Evolutionary conservation across 139 green algal species (phyloP).

Genomic region (Haematococcus lacustris): DNA sequence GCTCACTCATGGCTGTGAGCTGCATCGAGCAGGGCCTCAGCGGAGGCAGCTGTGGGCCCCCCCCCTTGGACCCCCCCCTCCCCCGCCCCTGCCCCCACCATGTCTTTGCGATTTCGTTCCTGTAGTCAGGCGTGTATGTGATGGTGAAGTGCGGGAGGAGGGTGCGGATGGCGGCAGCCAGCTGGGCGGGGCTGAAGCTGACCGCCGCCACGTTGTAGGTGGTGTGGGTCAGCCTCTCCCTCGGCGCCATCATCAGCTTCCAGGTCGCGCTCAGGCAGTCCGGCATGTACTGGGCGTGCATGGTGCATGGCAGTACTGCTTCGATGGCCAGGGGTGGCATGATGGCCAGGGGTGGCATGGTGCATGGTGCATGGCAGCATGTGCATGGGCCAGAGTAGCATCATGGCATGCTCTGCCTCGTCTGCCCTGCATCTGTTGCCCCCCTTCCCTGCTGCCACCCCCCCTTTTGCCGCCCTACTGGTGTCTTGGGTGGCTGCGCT

Average conservation of each 20-base stretch:
- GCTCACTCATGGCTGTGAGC: not conserved
- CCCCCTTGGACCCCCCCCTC: not conserved
- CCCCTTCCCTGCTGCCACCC: no score
- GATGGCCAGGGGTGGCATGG: no score
- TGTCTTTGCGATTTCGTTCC: constrained; percentile 1
- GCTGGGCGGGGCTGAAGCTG: constrained; percentile 48
- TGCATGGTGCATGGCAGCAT: no score
- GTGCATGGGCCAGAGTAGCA: no score
- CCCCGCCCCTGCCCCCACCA: not conserved
- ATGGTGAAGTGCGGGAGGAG: constrained; percentile 33
- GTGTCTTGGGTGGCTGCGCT: no score
- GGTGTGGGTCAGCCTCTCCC: constrained; percentile 23
- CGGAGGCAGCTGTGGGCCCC: not conserved
- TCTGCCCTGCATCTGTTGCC: no score
- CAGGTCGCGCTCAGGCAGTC: constrained; percentile 55
- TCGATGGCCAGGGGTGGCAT: no score
- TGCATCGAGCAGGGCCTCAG: not conserved
- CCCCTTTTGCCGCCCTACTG: no score
- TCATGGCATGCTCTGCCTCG: no score
- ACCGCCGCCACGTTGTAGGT: constrained; percentile 63
- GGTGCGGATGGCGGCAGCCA: constrained; percentile 39
- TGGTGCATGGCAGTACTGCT: no score
- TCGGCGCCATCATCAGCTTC: constrained; percentile 45
- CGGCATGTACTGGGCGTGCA: constrained; percentile 55
- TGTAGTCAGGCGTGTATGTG: constrained; percentile 37